These are phyloP conservation scores for Trichoderma koningiopsis DNA, from an alignment of 2,329 filamentous ascomycete genomes.

Conservation along the genomic window DNA sequence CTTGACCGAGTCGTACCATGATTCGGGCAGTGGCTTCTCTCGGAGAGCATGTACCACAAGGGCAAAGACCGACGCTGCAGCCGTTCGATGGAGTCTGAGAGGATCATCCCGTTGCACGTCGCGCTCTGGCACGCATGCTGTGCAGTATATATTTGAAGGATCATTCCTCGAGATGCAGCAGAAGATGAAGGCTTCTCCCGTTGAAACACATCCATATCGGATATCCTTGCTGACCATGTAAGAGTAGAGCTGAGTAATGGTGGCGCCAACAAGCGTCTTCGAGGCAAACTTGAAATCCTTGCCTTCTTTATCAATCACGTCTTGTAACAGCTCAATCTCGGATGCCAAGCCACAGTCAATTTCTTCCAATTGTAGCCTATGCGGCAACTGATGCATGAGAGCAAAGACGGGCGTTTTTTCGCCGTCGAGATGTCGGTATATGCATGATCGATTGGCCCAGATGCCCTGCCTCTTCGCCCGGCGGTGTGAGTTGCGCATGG, in stretches of 20 bases:
- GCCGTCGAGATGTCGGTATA: slow-evolving; percentile 26
- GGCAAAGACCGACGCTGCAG: slow-evolving; percentile 43
- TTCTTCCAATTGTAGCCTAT: slow-evolving; percentile 41
- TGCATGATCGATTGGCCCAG: slow-evolving; percentile 39
- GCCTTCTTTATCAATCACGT: slow-evolving; percentile 39
- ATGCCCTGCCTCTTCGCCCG: slow-evolving; percentile 31
- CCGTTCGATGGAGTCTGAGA: slow-evolving; percentile 40
- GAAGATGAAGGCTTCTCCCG: slow-evolving; percentile 40
- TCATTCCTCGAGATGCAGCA: slow-evolving; percentile 38
- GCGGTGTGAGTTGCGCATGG: slow-evolving; percentile 14
- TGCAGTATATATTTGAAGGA: slow-evolving; percentile 39
- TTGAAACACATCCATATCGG: slow-evolving; percentile 41
- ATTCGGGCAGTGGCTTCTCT: slow-evolving; percentile 32
- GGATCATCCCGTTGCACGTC: slow-evolving; percentile 41
- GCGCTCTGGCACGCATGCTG: slow-evolving; percentile 38
- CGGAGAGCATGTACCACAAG: slow-evolving; percentile 41
- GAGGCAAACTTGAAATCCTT: slow-evolving; percentile 36
- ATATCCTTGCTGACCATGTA: slow-evolving; percentile 43
- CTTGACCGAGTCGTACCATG: slow-evolving; percentile 38
- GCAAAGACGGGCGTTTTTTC: slow-evolving; percentile 33
- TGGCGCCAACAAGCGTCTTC: slow-evolving; percentile 39
- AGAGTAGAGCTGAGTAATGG: slow-evolving; percentile 45
- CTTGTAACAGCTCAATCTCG: slow-evolving; percentile 39
- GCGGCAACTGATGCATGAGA: slow-evolving; percentile 45
- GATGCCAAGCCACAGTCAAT: slow-evolving; percentile 38